Base-by-base conservation (phyloP, 345 rosid genomes). In the Boechera retrofracta region DNA sequence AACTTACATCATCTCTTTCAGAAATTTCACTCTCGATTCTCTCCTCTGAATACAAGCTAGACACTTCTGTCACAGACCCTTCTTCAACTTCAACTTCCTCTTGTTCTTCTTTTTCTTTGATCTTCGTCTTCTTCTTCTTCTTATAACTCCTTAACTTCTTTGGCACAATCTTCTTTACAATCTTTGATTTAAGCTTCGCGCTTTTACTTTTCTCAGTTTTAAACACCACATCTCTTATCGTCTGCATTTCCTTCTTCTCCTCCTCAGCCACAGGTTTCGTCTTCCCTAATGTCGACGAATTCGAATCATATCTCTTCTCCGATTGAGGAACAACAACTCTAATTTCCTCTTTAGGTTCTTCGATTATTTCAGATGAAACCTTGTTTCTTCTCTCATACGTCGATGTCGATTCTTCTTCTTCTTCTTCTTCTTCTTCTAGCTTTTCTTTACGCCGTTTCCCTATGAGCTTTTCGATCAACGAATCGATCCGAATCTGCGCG, bases 91-190 rank as follows among this genome's bases (percentile, higher is more conserved):
- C 80, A 39, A 33, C 49, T 32, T 53, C 35, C 36, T 26, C 18
- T 12, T 32, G 44, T 21, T 13, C 64, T 71, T 74, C 52, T 26
- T 51, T 33, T 64, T 69, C 78, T 26, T 9, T 73, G 4, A n/a
- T 79, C 75, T 72, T 82, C 44, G 18, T 65, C 82, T 71, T 80
- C 56, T 39, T 78, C 42, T 63, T 79, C 52, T 86, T 88, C 84
- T 82, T 88, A 26, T 76, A 24, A 16, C 35, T 41, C 2, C 82
- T 86, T 67, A 91, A 67, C 73, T 86, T 89, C 88, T 88, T 93
- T 0, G 91, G 90, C 54, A 91, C 85, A 12, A 89, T 58, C 75
- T 82, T 91, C 83, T 79, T 80, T 12, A 88, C 76, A 26, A 93
- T 73, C 72, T 77, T 90, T 2, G 83, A 67, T 68, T 74, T 94